Percentiles rank a stretch among this genome's conserved stretches.
Evolutionary conservation across 169 alveolate genomes (phyloP).

Genomic region (Plasmodium knowlesi): DNA sequence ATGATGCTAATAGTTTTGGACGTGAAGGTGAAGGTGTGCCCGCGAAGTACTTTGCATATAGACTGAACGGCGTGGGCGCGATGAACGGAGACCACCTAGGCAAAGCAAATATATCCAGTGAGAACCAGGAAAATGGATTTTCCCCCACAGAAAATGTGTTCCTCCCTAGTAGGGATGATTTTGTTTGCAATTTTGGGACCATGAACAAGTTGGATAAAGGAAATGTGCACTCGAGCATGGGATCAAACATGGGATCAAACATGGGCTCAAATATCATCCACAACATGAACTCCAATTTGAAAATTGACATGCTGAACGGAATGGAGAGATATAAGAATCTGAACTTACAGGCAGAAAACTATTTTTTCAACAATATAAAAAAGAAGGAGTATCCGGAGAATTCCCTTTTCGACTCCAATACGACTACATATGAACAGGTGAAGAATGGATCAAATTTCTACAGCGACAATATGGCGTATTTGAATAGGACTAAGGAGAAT

Average conservation of each 20-base stretch:
- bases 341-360: conserved; percentile 17
- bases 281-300: not conserved
- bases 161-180: not conserved
- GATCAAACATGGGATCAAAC: not conserved
- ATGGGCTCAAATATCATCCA: not conserved
- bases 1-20: not conserved
- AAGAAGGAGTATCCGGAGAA: conserved; percentile 13
- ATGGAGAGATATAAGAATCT: conserved; percentile 15
- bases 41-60: not conserved
- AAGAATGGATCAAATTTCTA: conserved; percentile 6
- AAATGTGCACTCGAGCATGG: not conserved
- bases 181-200: not conserved
- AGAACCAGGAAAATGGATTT: conserved; percentile 14
- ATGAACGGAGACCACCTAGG: not conserved
- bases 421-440: conserved; percentile 4
- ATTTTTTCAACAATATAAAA: not conserved
- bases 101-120: conserved; percentile 2
- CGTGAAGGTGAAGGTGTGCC: not conserved
- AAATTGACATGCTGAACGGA: not conserved
- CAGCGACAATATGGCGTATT: not conserved
- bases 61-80: not conserved
- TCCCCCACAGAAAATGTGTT: not conserved
- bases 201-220: conserved; percentile 5
- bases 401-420: conserved; percentile 8
- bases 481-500: conserved; percentile 19